Percentiles rank a stretch among this genome's conserved stretches.
These are phyloP conservation scores for Microdochium paspali DNA, from an alignment of 2,329 filamentous ascomycete species.

Conservation along the genomic window DNA sequence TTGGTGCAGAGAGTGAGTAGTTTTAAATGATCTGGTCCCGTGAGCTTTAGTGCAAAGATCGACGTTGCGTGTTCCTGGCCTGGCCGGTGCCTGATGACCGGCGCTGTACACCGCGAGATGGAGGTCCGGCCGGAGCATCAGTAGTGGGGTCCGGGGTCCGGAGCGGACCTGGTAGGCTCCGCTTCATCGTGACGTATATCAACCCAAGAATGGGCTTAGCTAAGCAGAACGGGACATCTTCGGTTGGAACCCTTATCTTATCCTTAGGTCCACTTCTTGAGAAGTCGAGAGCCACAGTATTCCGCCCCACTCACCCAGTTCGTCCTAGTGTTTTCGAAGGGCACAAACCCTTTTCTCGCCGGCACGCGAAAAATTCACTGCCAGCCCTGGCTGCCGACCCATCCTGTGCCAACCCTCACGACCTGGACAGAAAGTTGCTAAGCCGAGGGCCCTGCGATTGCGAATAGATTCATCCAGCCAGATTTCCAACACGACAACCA, in stretches of 20 bases:
- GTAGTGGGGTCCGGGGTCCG: neutral
- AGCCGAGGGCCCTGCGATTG: slow-evolving; percentile 8
- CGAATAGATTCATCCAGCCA: slow-evolving; percentile 14
- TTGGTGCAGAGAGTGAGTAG: too few species aligned
- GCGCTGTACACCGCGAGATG: neutral
- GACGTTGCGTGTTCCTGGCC: too few species aligned
- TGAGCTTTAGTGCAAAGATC: too few species aligned
- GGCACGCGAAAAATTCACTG: slow-evolving; percentile 11
- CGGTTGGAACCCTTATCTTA: neutral
- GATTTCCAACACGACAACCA: slow-evolving; percentile 7
- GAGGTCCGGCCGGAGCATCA: neutral
- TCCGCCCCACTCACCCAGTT: too few species aligned
- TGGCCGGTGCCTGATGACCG: neutral
- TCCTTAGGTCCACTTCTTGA: neutral
- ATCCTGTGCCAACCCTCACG: slow-evolving; percentile 1
- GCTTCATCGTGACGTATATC: neutral
- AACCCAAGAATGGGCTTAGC: neutral
- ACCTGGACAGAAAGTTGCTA: neutral
- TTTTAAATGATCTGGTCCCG: too few species aligned
- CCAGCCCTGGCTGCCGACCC: slow-evolving; percentile 7
- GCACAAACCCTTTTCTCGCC: slow-evolving; percentile 17
- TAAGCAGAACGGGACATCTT: neutral
- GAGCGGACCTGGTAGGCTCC: neutral
- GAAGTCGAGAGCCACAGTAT: too few species aligned
- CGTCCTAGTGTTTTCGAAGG: slow-evolving; percentile 12